A percentile compares a stretch with the other conserved stretches of the same genome.
Evolutionary conservation across 2,329 filamentous ascomycete species (phyloP).

Genomic region (Alternaria brassicae): DNA sequence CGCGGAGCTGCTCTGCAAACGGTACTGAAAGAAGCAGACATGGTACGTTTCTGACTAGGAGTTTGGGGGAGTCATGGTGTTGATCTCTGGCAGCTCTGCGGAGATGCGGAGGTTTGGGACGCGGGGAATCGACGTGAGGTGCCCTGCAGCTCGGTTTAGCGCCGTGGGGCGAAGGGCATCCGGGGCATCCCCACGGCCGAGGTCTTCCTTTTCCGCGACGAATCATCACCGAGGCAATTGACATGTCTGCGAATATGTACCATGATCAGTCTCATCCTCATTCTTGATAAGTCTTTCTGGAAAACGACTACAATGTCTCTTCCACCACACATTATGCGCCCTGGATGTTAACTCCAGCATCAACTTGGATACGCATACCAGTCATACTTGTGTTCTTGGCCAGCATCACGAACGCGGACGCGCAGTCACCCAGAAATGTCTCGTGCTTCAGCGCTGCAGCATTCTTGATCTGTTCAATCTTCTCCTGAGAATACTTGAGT

Average conservation of each 20-base stretch:
- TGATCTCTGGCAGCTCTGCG: slow-evolving; percentile 8
- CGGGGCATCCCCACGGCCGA: slow-evolving; percentile 11
- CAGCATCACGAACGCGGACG: slow-evolving; percentile 62
- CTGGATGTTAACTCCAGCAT: slow-evolving; percentile 46
- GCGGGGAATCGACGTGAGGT: slow-evolving; percentile 10
- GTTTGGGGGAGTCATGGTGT: slow-evolving; percentile 11
- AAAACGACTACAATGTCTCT: not conserved
- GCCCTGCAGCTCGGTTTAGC: slow-evolving; percentile 8
- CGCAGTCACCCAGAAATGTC: slow-evolving; percentile 62
- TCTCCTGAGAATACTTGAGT: slow-evolving; percentile 64
- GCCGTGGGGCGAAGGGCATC: slow-evolving; percentile 8
- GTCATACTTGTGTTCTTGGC: slow-evolving; percentile 63
- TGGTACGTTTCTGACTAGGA: slow-evolving; percentile 16
- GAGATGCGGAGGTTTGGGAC: slow-evolving; percentile 15
- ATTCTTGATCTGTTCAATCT: slow-evolving; percentile 62
- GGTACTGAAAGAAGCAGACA: slow-evolving; percentile 25
- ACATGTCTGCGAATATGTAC: not conserved
- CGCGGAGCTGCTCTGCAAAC: slow-evolving; percentile 21
- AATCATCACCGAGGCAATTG: not conserved
- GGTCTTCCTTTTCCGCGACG: slow-evolving; percentile 7
- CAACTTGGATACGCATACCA: slow-evolving; percentile 55
- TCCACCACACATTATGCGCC: slow-evolving; percentile 13
- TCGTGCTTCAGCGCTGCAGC: slow-evolving; percentile 66
- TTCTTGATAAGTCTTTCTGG: not conserved
- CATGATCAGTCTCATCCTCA: not conserved